Evolutionary conservation across 2,329 filamentous ascomycete genomes (phyloP).

Genomic region (Onygenales sp.): DNA sequence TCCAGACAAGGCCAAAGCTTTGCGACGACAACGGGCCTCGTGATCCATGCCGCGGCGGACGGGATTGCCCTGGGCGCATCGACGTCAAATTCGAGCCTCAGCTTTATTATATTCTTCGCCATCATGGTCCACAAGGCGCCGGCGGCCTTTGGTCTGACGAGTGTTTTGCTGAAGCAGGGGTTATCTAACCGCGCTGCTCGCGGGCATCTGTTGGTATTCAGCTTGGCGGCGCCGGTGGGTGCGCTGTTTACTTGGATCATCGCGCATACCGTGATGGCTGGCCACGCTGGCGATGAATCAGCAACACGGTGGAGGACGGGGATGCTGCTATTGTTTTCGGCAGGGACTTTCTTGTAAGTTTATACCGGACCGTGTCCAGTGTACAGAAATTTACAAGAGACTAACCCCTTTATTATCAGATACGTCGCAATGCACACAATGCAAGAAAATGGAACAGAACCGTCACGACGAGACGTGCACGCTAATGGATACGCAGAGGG

Average conservation of each 20-base stretch:
- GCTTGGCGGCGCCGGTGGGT: constrained; percentile 77
- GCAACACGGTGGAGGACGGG: constrained; percentile 79
- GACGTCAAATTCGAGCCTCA: constrained; percentile 66
- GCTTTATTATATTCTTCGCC: constrained; percentile 86
- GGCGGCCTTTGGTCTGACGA: constrained; percentile 88
- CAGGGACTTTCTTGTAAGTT: constrained; percentile 85
- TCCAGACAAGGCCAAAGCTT: constrained; percentile 37
- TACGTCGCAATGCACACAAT: constrained; percentile 99
- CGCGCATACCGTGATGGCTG: constrained; percentile 58
- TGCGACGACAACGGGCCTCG: constrained; percentile 85
- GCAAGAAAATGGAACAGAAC: constrained; percentile 55
- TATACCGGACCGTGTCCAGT: neutral
- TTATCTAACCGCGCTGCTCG: constrained; percentile 77
- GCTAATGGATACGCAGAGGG: constrained; percentile 34
- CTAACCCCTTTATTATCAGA: constrained; percentile 34
- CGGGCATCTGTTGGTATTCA: constrained; percentile 82
- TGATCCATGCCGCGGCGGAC: constrained; percentile 91
- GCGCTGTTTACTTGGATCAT: constrained; percentile 75
- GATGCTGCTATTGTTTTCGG: constrained; percentile 87
- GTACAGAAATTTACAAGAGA: neutral
- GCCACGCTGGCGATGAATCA: constrained; percentile 42
- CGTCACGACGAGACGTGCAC: constrained; percentile 20
- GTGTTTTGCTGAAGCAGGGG: constrained; percentile 81
- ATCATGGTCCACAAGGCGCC: constrained; percentile 98
- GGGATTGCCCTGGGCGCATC: constrained; percentile 94